phyloP scores from a whole-genome alignment of 2,329 filamentous ascomycete species.

The Microsporum canis region DNA sequence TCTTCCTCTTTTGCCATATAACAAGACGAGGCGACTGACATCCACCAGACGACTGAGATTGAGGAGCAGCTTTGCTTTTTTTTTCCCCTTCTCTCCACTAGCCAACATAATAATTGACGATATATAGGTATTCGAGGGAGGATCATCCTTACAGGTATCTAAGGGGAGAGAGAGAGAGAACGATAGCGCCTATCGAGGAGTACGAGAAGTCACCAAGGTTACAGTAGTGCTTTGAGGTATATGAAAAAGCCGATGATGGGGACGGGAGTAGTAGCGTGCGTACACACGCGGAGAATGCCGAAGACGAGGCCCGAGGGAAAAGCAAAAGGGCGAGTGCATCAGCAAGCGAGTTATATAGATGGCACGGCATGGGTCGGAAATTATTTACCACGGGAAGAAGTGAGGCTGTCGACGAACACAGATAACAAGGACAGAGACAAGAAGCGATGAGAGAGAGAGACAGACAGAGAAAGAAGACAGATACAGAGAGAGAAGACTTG shows the following conservation, averaged over 20 bases:
- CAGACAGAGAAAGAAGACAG: background rate
- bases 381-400: background rate
- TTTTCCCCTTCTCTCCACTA: background rate
- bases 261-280: background rate
- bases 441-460: background rate
- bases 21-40: background rate
- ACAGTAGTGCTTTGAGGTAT: background rate
- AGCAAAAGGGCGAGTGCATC: background rate
- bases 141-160: background rate
- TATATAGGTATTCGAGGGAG: background rate
- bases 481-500: background rate
- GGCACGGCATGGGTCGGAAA: background rate
- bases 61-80: background rate
- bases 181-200: background rate
- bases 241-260: no score
- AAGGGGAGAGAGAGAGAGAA: background rate
- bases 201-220: background rate
- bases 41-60: background rate
- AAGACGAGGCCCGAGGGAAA: background rate
- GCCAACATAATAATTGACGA: background rate
- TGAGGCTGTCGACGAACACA: background rate
- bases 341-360: background rate
- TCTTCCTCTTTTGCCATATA: background rate
- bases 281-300: slow-evolving; percentile 1
- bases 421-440: background rate